phyloP scores from a whole-genome alignment of 2,329 filamentous ascomycete species.

The Stachybotrys elegans region DNA sequence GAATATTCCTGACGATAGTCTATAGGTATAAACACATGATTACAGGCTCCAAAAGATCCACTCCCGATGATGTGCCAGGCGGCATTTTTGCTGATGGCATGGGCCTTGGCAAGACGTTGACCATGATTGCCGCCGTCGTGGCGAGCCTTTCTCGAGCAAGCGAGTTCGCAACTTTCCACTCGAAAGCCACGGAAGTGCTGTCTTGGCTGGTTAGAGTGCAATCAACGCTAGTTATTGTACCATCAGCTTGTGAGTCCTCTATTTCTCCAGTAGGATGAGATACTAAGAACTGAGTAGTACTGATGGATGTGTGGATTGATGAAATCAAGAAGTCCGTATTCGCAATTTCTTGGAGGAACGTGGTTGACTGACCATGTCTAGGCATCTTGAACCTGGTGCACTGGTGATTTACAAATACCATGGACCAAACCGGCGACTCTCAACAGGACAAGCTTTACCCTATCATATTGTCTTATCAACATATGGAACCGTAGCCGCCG shows the following conservation, averaged over 20 bases:
- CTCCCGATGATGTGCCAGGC: background rate
- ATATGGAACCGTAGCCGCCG: constrained; percentile 35
- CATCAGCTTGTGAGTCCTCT: constrained; percentile 28
- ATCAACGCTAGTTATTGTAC: constrained; percentile 36
- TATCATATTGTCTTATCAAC: constrained; percentile 38
- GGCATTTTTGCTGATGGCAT: constrained; percentile 2
- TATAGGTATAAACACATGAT: constrained; percentile 1
- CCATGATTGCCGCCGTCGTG: background rate
- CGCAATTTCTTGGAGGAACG: background rate
- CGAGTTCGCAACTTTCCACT: no score
- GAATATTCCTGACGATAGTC: background rate
- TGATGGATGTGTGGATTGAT: constrained; percentile 30
- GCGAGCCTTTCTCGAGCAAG: background rate
- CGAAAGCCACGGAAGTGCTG: no score
- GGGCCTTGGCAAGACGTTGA: constrained; percentile 1
- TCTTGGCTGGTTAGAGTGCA: background rate
- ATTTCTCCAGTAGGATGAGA: background rate
- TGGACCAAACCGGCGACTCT: constrained; percentile 20
- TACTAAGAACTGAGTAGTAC: constrained; percentile 18
- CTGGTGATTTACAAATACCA: constrained; percentile 28
- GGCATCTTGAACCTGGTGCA: background rate
- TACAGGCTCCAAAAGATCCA: background rate
- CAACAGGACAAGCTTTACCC: constrained; percentile 15
- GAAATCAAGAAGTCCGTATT: constrained; percentile 28
- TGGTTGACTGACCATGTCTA: background rate